Percentiles rank a stretch among this genome's conserved stretches.
These are phyloP conservation scores for Pleurotus tuber-regium DNA, from an alignment of 768 basidiomycete genomes.

Conservation along the genomic window DNA sequence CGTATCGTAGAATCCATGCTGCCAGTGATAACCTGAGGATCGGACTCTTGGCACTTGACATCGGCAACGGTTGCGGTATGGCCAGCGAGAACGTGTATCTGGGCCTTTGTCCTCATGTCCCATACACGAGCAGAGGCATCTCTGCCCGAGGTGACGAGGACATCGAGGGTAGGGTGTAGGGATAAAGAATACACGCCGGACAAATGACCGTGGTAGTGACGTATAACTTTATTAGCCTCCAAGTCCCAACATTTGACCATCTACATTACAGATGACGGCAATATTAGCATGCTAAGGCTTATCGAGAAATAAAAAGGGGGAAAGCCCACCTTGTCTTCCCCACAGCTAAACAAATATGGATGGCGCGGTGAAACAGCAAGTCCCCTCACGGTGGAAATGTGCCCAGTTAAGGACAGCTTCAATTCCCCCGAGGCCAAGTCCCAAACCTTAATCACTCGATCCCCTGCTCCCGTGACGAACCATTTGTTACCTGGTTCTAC, in stretches of 20 bases:
- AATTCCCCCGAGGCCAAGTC: slow-evolving; percentile 96
- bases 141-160: slow-evolving; percentile 92
- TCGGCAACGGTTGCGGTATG: slow-evolving; percentile 96
- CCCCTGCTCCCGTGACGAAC: slow-evolving; percentile 98
- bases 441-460: slow-evolving; percentile 99
- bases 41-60: slow-evolving; percentile 94
- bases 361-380: slow-evolving; percentile 90
- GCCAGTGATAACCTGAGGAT: slow-evolving; percentile 97
- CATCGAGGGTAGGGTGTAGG: slow-evolving; percentile 92
- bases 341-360: slow-evolving; percentile 96
- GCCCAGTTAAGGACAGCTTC: slow-evolving; percentile 94
- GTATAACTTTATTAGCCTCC: slow-evolving; percentile 97
- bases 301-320: neutral
- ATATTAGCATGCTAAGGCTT: neutral
- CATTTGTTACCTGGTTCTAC: slow-evolving; percentile 98
- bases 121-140: slow-evolving; percentile 97
- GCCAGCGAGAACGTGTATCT: slow-evolving; percentile 89
- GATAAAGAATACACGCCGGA: slow-evolving; percentile 95
- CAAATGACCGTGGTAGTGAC: slow-evolving; percentile 97
- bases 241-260: slow-evolving; percentile 99
- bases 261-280: slow-evolving; percentile 35
- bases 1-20: slow-evolving; percentile 98
- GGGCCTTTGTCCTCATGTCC: slow-evolving; percentile 99
- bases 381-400: slow-evolving; percentile 95
- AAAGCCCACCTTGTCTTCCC: slow-evolving; percentile 92